Conservation (phyloP, 768 basidiomycete genomes). For the Tremella fuciformis region DNA sequence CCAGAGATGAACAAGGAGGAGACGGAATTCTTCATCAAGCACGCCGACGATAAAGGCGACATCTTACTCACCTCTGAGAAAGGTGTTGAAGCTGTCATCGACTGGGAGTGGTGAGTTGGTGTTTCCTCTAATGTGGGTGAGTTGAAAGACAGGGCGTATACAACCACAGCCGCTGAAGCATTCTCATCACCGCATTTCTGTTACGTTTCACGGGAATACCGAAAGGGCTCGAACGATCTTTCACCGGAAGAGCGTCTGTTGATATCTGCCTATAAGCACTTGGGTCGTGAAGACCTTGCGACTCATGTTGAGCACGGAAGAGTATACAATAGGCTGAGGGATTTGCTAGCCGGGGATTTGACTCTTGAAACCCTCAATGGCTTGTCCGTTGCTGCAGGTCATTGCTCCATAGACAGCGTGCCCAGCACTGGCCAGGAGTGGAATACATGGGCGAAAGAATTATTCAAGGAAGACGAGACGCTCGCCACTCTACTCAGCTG, state of each 20-base stretch:
- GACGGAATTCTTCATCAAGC: conserved; percentile 1
- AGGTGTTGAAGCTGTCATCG: neutral
- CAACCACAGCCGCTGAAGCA: neutral
- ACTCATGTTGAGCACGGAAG: too few species aligned
- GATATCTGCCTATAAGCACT: neutral
- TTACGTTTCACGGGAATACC: neutral
- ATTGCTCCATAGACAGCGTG: too few species aligned
- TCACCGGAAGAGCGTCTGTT: neutral
- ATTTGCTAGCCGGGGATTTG: too few species aligned
- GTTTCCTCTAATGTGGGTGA: too few species aligned
- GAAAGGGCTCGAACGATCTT: neutral
- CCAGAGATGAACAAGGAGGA: neutral
- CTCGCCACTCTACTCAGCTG: too few species aligned
- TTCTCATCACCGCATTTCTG: conserved; percentile 1
- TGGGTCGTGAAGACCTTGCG: neutral
- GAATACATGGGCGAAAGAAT: too few species aligned
- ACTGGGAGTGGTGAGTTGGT: conserved; percentile 10
- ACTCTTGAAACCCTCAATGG: too few species aligned
- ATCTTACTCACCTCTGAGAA: neutral
- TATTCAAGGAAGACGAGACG: too few species aligned
- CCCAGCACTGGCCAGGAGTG: too few species aligned
- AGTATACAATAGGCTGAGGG: too few species aligned
- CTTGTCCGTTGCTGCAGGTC: too few species aligned
- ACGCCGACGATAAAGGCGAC: neutral
- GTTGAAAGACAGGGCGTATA: neutral